phyloP scores from a whole-genome alignment of 1,284 basidiomycete species.

The Cystobasidiaceae sp. region DNA sequence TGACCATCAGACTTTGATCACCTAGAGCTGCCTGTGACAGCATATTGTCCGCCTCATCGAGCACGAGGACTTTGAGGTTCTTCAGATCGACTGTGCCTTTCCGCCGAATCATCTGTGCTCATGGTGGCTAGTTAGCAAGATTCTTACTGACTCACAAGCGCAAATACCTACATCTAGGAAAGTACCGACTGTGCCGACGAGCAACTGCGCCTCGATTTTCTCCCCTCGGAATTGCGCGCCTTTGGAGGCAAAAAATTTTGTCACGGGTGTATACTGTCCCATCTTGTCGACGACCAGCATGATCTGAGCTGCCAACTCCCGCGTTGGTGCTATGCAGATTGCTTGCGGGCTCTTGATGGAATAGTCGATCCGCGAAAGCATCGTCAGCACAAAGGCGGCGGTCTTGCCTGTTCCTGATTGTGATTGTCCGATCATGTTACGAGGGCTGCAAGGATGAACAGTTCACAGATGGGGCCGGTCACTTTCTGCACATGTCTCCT shows the following conservation, averaged over 20 bases:
- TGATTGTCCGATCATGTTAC: constrained; percentile 98
- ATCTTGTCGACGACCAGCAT: constrained; percentile 90
- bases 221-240: constrained; percentile 45
- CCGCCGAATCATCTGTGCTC: constrained; percentile 52
- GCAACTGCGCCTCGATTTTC: constrained; percentile 77
- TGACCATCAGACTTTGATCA: constrained; percentile 92
- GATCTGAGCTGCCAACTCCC: constrained; percentile 95
- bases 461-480: too few relatives aligned
- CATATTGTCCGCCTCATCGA: constrained; percentile 99
- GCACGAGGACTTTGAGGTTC: constrained; percentile 84
- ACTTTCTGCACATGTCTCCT: constrained; percentile 16
- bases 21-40: constrained; percentile 83
- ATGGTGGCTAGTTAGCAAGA: background rate
- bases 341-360: constrained; percentile 81
- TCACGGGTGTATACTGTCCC: constrained; percentile 89
- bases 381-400: constrained; percentile 94
- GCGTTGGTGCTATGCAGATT: constrained; percentile 85
- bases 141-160: background rate
- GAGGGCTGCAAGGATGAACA: constrained; percentile 58
- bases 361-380: constrained; percentile 91
- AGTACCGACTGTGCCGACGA: constrained; percentile 96
- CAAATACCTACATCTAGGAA: constrained; percentile 68
- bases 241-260: constrained; percentile 91
- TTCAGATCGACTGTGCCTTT: constrained; percentile 57
- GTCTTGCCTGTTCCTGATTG: constrained; percentile 99